Evolutionary conservation across 352 stramenopile species (phyloP).

Genomic region (Phytophthora podocarpi): DNA sequence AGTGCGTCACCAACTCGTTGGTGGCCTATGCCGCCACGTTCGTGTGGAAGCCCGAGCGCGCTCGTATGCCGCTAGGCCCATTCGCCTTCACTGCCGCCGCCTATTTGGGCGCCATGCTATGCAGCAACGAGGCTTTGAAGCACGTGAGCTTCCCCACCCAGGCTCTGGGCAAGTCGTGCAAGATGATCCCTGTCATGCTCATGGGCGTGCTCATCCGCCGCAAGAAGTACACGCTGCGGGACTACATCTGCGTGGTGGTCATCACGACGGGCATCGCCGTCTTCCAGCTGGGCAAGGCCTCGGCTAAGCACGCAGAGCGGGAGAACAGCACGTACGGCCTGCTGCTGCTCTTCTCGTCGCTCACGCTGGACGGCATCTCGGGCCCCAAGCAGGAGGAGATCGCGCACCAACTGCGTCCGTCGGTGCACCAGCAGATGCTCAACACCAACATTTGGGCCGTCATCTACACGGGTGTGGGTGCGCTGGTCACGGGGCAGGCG

Average conservation of each 20-base stretch:
- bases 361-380: constrained; percentile 96
- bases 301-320: constrained; percentile 69
- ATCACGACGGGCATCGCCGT: constrained; percentile 91
- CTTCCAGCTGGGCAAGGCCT: constrained; percentile 89
- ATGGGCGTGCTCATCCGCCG: constrained; percentile 93
- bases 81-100: constrained; percentile 90
- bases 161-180: constrained; percentile 98
- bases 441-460: constrained; percentile 91
- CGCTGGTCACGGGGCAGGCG: constrained; percentile 77
- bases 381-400: constrained; percentile 96
- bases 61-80: constrained; percentile 70
- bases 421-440: constrained; percentile 91
- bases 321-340: constrained; percentile 92
- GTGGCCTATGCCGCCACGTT: constrained; percentile 88
- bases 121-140: constrained; percentile 92
- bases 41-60: constrained; percentile 77
- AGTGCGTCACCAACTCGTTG: constrained; percentile 90
- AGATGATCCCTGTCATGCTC: constrained; percentile 98
- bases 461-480: constrained; percentile 80
- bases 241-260: constrained; percentile 92
- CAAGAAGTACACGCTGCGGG: constrained; percentile 89
- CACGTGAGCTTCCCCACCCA: constrained; percentile 97
- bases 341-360: constrained; percentile 89
- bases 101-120: constrained; percentile 93
- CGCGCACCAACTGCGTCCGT: constrained; percentile 68